Base-by-base conservation (phyloP, 148 eudicot species). In the Mesembryanthemum crystallinum region DNA sequence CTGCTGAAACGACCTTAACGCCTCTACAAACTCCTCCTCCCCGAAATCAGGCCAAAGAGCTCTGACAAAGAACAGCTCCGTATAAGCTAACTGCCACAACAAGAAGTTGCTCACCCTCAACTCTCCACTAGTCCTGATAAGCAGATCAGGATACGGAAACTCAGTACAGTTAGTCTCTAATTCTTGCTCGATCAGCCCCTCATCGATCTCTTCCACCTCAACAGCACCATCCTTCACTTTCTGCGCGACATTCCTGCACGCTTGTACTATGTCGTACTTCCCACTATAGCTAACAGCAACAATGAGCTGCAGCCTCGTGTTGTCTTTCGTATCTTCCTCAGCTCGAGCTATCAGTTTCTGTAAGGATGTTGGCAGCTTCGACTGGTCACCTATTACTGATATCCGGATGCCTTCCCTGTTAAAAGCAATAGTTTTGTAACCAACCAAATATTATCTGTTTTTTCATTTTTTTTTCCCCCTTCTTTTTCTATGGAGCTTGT, bases 21-120 rank as follows among this genome's bases (percentile, higher is more conserved):
- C 95, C 80, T 82, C 81, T 3, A 82, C 63, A 52, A 92, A 88
- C 71, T 90, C 90, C 15, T 75, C 74, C 69, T 89, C 83, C 30
- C 91, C 95, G 71, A 92, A 90, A 84, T 92, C 97, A 76, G 91
- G 97, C 91, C 90, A 92, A 55, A 80, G 83, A 21, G 88, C 77
- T 2, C 80, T 28, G 1, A 82, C 73, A 72, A 90, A 92, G 59
- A 79, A 90, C 39, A 92, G 83, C 74, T 90, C 93, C 14, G 95
- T 81, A 59, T 90, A 87, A 21, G 97, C 93, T 70, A 92, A 70
- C 73, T 92, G 95, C 93, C 97, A 92, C 28, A 92, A 68, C 77
- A 92, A 82, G 85, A 90, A 90, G 84, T 92, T 89, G 76, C 95
- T 88, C n/a, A 92, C 82, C 78, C 95, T 87, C 10, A 85, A 75